A percentile compares a stretch with the other conserved stretches of the same genome.
phyloP scores from a whole-genome alignment of 1,284 basidiomycete genomes.

The Prillingera fragicola region DNA sequence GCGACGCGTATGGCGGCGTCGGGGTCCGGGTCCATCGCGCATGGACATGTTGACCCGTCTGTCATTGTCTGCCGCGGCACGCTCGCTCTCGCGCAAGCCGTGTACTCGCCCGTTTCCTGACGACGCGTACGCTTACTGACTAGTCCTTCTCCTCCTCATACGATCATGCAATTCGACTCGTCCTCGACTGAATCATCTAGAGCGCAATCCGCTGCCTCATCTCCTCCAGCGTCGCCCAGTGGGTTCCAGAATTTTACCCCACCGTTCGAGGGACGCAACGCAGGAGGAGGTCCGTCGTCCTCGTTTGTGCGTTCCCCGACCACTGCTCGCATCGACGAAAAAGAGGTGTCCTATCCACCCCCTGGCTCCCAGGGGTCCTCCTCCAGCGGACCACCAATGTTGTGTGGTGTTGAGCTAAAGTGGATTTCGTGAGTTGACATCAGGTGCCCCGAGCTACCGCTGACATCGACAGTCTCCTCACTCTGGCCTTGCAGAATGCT shows the following conservation, averaged over 20 bases:
- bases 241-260: neutral
- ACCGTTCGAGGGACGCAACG: conserved; percentile 1
- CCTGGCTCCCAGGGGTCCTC: neutral
- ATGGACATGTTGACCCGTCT: neutral
- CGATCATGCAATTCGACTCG: conserved; percentile 14
- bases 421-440: conserved; percentile 42
- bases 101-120: neutral
- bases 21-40: neutral
- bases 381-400: conserved; percentile 26
- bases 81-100: neutral
- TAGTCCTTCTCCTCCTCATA: conserved; percentile 32
- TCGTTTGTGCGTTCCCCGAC: conserved; percentile 7
- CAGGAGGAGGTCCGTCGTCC: conserved; percentile 3
- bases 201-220: conserved; percentile 24
- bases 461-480: conserved; percentile 61
- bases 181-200: conserved; percentile 14
- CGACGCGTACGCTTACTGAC: conserved; percentile 20
- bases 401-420: conserved; percentile 44
- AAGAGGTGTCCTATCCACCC: conserved; percentile 4
- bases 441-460: neutral
- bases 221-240: conserved; percentile 28
- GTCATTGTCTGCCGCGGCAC: neutral
- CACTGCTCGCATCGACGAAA: conserved; percentile 19
- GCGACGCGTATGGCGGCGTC: neutral
- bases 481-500: conserved; percentile 89